phyloP scores from a whole-genome alignment of 75 land plant genomes.

The Pinus taeda region DNA sequence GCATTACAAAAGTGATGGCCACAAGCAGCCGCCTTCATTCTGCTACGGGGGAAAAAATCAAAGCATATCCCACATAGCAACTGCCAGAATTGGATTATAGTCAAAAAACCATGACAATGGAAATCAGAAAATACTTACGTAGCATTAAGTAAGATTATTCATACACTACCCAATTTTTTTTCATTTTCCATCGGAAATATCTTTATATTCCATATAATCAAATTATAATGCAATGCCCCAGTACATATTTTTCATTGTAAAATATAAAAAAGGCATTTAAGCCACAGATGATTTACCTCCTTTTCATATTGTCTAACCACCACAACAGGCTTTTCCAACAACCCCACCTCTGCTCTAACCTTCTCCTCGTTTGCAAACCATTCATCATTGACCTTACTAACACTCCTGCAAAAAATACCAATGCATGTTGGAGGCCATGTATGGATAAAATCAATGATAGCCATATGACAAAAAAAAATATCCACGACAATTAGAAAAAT shows the following conservation, averaged over 20 bases:
- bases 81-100: constrained; percentile 24
- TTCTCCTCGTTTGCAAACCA: constrained; percentile 87
- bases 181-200: too few relatives aligned
- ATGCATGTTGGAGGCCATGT: neutral
- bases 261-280: neutral
- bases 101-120: neutral
- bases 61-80: constrained; percentile 79
- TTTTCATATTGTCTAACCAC: constrained; percentile 19
- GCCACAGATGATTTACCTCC: constrained; percentile 22
- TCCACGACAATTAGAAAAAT: neutral
- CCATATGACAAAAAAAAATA: neutral
- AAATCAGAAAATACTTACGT: neutral
- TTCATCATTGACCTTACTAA: constrained; percentile 78
- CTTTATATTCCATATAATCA: too few relatives aligned
- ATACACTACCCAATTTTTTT: neutral
- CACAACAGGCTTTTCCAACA: constrained; percentile 39
- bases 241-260: neutral
- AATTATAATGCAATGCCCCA: neutral
- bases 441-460: neutral
- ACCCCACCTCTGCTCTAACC: constrained; percentile 65
- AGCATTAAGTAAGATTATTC: neutral
- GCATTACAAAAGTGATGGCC: constrained; percentile 63
- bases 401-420: constrained; percentile 44
- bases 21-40: constrained; percentile 60
- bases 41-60: constrained; percentile 32